phyloP scores from a whole-genome alignment of 495 filamentous ascomycete genomes.

The Aspergillus olivimuriae region DNA sequence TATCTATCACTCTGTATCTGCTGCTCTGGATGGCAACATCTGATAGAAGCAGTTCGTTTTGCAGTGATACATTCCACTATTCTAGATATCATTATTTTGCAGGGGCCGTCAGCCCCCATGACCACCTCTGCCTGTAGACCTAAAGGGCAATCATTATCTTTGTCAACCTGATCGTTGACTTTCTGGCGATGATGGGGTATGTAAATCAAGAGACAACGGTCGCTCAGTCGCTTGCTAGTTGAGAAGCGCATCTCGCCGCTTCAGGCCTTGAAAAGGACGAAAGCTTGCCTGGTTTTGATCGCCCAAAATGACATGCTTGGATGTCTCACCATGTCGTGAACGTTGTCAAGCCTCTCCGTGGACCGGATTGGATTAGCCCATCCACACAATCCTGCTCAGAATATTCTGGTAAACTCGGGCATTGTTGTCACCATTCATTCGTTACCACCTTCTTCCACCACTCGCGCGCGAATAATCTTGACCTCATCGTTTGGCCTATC shows the following conservation, averaged over 20 bases:
- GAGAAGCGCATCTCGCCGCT: too few relatives aligned
- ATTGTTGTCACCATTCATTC: constrained; percentile 20
- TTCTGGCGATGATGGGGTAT: background rate
- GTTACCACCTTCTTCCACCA: constrained; percentile 52
- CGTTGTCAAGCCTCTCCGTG: too few relatives aligned
- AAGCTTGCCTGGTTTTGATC: too few relatives aligned
- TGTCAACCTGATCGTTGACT: background rate
- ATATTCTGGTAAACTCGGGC: background rate
- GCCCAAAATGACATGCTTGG: too few relatives aligned
- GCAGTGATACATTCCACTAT: constrained; percentile 45
- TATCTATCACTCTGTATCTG: constrained; percentile 84
- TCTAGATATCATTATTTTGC: constrained; percentile 13
- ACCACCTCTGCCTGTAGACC: too few relatives aligned
- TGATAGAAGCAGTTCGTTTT: constrained; percentile 81
- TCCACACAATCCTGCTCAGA: background rate
- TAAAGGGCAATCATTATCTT: background rate
- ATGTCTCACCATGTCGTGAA: too few relatives aligned
- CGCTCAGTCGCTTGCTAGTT: too few relatives aligned
- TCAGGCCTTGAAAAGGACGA: too few relatives aligned
- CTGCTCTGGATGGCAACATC: constrained; percentile 71
- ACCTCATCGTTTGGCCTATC: constrained; percentile 81
- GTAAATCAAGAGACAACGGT: too few relatives aligned
- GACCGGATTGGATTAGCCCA: too few relatives aligned
- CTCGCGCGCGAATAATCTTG: constrained; percentile 65
- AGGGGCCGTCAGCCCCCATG: too few relatives aligned